Percentiles rank a stretch among this genome's conserved stretches.
These are phyloP conservation scores for Fusarium sacchari DNA, from an alignment of 2,329 filamentous ascomycete species.

Conservation along the genomic window DNA sequence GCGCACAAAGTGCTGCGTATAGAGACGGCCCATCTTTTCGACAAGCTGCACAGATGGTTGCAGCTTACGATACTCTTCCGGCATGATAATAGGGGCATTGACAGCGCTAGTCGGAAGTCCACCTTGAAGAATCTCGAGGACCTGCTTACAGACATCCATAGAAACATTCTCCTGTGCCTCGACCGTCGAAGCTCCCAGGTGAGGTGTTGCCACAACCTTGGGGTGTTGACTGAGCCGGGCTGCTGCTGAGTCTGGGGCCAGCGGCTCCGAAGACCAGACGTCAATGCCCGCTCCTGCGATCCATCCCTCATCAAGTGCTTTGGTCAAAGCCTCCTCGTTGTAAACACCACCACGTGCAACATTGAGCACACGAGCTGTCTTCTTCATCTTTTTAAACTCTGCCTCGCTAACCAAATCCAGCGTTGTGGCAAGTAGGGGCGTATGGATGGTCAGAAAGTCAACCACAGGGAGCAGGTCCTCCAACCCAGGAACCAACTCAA, in stretches of 20 bases:
- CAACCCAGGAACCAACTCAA: conserved; percentile 68
- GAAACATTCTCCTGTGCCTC: conserved; percentile 89
- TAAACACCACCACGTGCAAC: conserved; percentile 84
- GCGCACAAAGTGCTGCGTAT: conserved; percentile 77
- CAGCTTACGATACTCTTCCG: conserved; percentile 81
- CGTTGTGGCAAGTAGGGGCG: conserved; percentile 80
- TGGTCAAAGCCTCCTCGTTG: conserved; percentile 77
- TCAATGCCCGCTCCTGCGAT: conserved; percentile 83
- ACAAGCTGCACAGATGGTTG: conserved; percentile 80
- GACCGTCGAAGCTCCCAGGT: conserved; percentile 81
- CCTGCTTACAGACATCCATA: conserved; percentile 84
- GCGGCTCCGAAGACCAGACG: conserved; percentile 81
- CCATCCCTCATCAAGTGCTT: conserved; percentile 74
- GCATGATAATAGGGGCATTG: conserved; percentile 83
- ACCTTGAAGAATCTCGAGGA: conserved; percentile 76
- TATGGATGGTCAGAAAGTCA: conserved; percentile 85
- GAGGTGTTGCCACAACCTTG: conserved; percentile 80
- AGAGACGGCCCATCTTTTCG: conserved; percentile 82
- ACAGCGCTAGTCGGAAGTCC: conserved; percentile 80
- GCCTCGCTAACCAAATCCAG: conserved; percentile 75
- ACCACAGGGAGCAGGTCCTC: conserved; percentile 69
- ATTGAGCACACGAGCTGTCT: conserved; percentile 78
- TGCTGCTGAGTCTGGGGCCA: conserved; percentile 63
- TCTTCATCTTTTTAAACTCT: conserved; percentile 78
- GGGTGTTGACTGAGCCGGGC: conserved; percentile 73